These are phyloP conservation scores for Boechera retrofracta DNA, from an alignment of 345 rosid genomes.

Conservation along the genomic window DNA sequence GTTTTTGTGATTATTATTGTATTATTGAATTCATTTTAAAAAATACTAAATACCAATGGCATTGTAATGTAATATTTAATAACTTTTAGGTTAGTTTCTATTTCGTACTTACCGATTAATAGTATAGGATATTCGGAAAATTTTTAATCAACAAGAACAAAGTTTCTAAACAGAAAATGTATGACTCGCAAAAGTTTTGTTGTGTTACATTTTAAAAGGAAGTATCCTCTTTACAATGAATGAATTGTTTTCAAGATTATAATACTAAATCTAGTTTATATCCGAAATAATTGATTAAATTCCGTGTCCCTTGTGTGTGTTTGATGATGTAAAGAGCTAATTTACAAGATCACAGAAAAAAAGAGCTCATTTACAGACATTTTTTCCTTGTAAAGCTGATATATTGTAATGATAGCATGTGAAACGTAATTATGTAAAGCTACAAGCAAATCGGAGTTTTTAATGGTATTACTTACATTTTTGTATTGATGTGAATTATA, in stretches of 20 bases:
- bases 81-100: too few species aligned
- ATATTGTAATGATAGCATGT: background rate
- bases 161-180: background rate
- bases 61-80: too few species aligned
- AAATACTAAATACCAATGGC: too few species aligned
- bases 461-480: conserved; percentile 4
- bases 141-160: background rate
- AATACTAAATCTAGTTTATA: background rate
- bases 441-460: background rate
- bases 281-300: too few species aligned
- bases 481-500: conserved; percentile 13
- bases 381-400: background rate
- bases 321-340: background rate
- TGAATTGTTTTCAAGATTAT: background rate
- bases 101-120: too few species aligned
- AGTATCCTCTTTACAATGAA: background rate
- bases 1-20: too few species aligned
- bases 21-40: too few species aligned
- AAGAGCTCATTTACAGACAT: background rate
- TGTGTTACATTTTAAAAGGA: background rate
- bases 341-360: background rate
- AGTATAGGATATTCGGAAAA: too few species aligned
- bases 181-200: background rate
- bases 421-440: background rate
- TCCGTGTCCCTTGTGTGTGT: background rate